Base-by-base conservation (phyloP, 176 grass and related monocot genomes). In the Zea luxurians region DNA sequence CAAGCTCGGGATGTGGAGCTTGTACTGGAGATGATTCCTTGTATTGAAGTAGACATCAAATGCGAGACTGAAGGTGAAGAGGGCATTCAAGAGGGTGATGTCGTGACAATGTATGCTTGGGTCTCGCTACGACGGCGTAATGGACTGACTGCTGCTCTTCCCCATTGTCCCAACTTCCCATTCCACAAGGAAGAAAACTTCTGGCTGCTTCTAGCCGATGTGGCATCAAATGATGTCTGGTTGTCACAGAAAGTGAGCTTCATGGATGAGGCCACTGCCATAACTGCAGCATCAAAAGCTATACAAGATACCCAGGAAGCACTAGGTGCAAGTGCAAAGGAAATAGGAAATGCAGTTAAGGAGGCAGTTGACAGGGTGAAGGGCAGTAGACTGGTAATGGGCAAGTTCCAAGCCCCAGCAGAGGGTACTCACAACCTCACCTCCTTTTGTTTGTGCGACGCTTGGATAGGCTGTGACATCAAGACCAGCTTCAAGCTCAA, bases 121-220 rank as follows among this genome's bases (percentile, higher is more conserved):
- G 92, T 99, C 13, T 86, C 96, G 40, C 83, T 99, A 57, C 52
- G 60, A 37, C 96, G 96, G 12, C 74, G 83, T 54, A 99, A 94
- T 36, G 96, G 96, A 49, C 71, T 99, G 48, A 91, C 82, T 42
- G 90, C 88, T 71, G 96, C 92, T 63, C 92, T 94, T 81, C 92
- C 92, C 21, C 92, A 99, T 76, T 70, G 83, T 15, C 96, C 92
- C 50, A 82, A 58, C 52, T 99, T 89, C 80, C 96, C 92, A 0
- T 99, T 95, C 79, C 89, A 89, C 65, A 99, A 90, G 89, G 96
- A 99, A 83, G 96, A 99, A 13, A 99, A 99, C 73, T 99, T 99
- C 50, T 99, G 96, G 96, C 49, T 99, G 61, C 88, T 99, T 72
- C 83, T 99, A 64, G 96, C 92, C 1, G 92, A 99, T 8, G 45